These are phyloP conservation scores for Ceratocystis harringtonii DNA, from an alignment of 2,329 filamentous ascomycete genomes.

Conservation along the genomic window DNA sequence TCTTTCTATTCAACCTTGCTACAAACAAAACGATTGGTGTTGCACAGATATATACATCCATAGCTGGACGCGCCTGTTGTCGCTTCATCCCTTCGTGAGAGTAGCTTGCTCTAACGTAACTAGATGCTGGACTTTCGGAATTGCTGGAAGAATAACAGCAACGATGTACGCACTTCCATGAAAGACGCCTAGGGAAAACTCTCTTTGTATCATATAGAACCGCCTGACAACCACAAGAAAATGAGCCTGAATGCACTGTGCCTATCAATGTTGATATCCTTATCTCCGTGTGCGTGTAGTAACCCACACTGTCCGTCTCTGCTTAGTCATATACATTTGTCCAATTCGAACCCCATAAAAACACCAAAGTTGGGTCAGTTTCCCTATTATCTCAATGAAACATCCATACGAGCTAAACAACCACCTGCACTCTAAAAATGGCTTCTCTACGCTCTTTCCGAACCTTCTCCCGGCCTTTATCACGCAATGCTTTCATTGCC, in stretches of 20 bases:
- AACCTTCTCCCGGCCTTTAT: constrained; percentile 17
- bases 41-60: background rate
- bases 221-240: too few relatives aligned
- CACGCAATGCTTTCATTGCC: constrained; percentile 6
- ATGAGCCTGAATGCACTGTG: background rate
- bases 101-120: background rate
- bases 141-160: constrained; percentile 85
- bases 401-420: background rate
- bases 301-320: background rate
- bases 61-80: background rate
- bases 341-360: background rate
- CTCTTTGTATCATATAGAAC: background rate
- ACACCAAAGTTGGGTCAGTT: background rate
- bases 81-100: background rate
- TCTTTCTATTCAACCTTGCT: background rate
- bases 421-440: background rate
- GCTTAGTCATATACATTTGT: constrained; percentile 7
- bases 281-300: background rate
- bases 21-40: background rate
- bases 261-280: background rate
- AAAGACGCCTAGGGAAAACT: constrained; percentile 42
- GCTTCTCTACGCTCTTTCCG: constrained; percentile 7
- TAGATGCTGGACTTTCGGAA: constrained; percentile 81
- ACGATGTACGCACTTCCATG: constrained; percentile 64
- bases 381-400: background rate